Conservation (phyloP, 352 stramenopile genomes). For the Phytophthora palmivora region DNA sequence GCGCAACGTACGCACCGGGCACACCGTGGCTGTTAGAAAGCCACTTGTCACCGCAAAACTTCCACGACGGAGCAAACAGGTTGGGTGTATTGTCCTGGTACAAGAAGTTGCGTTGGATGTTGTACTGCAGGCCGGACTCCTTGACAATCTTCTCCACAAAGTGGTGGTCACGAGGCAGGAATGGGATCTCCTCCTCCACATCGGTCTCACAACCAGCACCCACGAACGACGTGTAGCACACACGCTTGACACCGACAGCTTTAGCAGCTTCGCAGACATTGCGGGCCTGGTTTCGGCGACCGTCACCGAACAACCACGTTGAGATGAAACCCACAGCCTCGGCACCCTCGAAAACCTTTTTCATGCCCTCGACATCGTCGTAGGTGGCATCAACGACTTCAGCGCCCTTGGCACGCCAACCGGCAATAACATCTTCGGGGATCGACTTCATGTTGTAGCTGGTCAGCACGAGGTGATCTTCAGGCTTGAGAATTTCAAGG, state of each 20-base stretch:
- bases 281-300: constrained; percentile 26
- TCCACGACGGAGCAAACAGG: constrained; percentile 39
- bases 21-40: constrained; percentile 35
- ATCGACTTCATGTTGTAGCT: constrained; percentile 34
- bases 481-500: constrained; percentile 33
- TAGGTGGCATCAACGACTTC: constrained; percentile 31
- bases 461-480: constrained; percentile 36
- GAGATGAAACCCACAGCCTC: constrained; percentile 32
- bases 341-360: constrained; percentile 29
- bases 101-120: constrained; percentile 49
- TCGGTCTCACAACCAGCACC: constrained; percentile 24
- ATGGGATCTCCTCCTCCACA: constrained; percentile 38
- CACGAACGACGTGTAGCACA: constrained; percentile 44
- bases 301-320: constrained; percentile 36
- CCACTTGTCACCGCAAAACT: constrained; percentile 28
- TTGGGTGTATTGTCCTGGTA: constrained; percentile 44
- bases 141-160: constrained; percentile 33
- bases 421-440: constrained; percentile 21
- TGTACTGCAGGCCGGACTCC: constrained; percentile 37
- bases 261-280: constrained; percentile 32
- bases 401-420: constrained; percentile 27
- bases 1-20: constrained; percentile 33
- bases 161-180: constrained; percentile 39
- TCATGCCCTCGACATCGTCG: constrained; percentile 33
- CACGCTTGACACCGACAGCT: constrained; percentile 31